Conservation (phyloP, 1,284 basidiomycete species). For the Xanthoconium separans region DNA sequence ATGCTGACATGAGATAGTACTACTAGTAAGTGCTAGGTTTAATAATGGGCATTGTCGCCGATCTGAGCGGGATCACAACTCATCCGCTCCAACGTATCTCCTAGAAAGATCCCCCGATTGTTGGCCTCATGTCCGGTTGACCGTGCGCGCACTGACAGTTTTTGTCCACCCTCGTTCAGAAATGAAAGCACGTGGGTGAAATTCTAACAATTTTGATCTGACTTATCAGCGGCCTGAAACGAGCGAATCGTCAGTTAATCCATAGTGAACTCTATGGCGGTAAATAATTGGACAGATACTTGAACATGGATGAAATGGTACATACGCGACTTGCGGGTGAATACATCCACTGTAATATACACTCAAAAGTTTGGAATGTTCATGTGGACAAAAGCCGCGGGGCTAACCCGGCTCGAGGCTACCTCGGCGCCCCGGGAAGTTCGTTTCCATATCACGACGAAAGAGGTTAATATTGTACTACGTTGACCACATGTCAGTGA, state of each 20-base stretch:
- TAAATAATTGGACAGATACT: no score
- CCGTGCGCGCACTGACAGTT: background rate
- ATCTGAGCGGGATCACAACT: background rate
- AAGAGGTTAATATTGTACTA: no score
- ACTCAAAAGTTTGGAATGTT: background rate
- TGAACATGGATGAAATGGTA: no score
- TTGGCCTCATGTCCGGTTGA: background rate
- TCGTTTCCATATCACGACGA: no score
- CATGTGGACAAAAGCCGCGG: background rate
- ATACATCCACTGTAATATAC: background rate
- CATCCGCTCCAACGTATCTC: background rate
- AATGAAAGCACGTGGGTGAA: conserved; percentile 1
- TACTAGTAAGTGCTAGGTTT: no score
- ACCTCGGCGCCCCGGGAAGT: background rate
- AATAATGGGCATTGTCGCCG: background rate
- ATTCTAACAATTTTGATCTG: background rate
- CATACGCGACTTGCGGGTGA: no score
- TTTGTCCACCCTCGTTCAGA: background rate
- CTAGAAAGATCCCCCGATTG: background rate
- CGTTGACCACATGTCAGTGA: no score
- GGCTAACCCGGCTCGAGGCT: background rate
- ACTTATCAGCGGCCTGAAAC: background rate
- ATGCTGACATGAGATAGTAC: background rate
- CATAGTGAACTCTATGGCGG: background rate
- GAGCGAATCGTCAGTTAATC: background rate